Evolutionary conservation across 2,329 filamentous ascomycete species (phyloP).

Genomic region (Fusarium keratoplasticum): DNA sequence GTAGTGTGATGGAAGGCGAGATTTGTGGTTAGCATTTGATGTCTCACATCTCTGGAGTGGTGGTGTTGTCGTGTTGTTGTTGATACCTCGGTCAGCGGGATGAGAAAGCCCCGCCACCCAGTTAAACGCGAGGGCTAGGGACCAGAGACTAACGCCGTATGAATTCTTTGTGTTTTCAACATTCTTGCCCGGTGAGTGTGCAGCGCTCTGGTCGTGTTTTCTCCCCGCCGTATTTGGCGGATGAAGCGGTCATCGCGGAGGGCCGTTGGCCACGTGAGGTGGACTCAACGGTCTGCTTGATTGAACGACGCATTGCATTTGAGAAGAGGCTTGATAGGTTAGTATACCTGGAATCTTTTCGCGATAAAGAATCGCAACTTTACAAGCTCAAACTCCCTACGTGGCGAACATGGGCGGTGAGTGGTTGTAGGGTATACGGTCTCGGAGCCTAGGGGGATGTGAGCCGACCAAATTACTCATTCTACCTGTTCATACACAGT

Average conservation of each 20-base stretch:
- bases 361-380: not conserved
- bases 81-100: not conserved
- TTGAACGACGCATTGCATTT: not conserved
- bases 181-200: not conserved
- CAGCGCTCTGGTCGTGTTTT: not conserved
- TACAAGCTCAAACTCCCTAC: not conserved
- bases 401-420: no score
- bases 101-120: not conserved
- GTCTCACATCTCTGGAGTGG: not conserved
- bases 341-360: accelerated
- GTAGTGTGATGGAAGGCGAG: not conserved
- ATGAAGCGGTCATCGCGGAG: not conserved
- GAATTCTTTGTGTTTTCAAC: not conserved
- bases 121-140: not conserved
- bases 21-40: not conserved
- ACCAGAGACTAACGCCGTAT: no score
- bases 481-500: not conserved
- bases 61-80: not conserved
- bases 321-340: not conserved
- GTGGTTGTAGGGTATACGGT: not conserved
- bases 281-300: not conserved
- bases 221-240: not conserved
- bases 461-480: not conserved
- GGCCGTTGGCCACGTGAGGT: not conserved
- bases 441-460: not conserved